A percentile compares a stretch with the other conserved stretches of the same genome.
Evolutionary conservation across 2,329 filamentous ascomycete species (phyloP).

Genomic region (Clonostachys rosea): DNA sequence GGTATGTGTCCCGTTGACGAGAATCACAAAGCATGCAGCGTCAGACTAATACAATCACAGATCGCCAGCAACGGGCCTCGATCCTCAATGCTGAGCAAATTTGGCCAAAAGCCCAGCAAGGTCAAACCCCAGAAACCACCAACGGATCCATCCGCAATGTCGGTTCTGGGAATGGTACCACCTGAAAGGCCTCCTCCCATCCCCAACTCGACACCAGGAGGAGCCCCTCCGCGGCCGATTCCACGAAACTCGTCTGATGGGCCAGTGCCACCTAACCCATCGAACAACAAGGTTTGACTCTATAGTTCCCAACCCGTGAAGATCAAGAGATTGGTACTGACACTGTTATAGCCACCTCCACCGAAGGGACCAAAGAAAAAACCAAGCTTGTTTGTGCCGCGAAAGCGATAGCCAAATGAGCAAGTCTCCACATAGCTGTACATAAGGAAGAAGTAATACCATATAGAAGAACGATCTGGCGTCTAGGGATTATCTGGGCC

Average conservation of each 20-base stretch:
- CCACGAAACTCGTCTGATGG: slow-evolving; percentile 11
- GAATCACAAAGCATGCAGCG: not conserved
- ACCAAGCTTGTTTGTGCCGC: slow-evolving; percentile 12
- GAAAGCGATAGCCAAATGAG: slow-evolving; percentile 7
- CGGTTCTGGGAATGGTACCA: slow-evolving; percentile 41
- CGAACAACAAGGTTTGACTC: not conserved
- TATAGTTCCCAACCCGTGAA: no score
- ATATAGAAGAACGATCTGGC: no score
- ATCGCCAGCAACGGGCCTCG: slow-evolving; percentile 20
- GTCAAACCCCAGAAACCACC: slow-evolving; percentile 14
- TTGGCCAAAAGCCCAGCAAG: slow-evolving; percentile 20
- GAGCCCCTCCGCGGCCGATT: slow-evolving; percentile 3
- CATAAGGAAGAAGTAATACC: no score
- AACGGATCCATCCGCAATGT: slow-evolving; percentile 48
- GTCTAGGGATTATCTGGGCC: no score
- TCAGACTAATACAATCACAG: slow-evolving; percentile 18
- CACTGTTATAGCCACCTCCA: not conserved
- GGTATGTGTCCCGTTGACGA: slow-evolving; percentile 23
- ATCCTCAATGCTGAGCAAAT: slow-evolving; percentile 27
- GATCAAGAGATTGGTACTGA: not conserved
- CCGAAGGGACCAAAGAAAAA: slow-evolving; percentile 1
- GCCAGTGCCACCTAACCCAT: slow-evolving; percentile 9
- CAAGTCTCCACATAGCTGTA: no score
- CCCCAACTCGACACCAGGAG: slow-evolving; percentile 6
- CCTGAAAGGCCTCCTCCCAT: slow-evolving; percentile 33